A percentile compares a stretch with the other conserved stretches of the same genome.
Evolutionary conservation across 2,329 filamentous ascomycete species (phyloP).

Genomic region (Sporothrix pseudoabietina): DNA sequence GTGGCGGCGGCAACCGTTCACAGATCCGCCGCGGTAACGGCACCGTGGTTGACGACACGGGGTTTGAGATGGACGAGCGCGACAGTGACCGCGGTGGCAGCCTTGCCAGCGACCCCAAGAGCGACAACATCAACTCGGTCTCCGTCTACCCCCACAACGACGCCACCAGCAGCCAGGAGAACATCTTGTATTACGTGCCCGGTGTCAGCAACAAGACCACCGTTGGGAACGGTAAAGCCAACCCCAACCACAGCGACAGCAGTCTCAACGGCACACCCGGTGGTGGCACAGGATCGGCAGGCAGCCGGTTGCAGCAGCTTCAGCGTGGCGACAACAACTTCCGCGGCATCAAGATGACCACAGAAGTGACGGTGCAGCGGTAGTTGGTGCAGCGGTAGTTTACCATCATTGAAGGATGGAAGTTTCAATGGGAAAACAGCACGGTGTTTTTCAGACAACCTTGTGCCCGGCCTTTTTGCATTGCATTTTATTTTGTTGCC

Average conservation of each 20-base stretch:
- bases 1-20: slow-evolving; percentile 4
- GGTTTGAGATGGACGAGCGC: slow-evolving; percentile 28
- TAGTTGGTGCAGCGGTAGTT: background rate
- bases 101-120: slow-evolving; percentile 19
- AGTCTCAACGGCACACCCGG: slow-evolving; percentile 19
- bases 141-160: slow-evolving; percentile 22
- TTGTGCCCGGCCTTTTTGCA: background rate
- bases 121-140: slow-evolving; percentile 14
- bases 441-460: background rate
- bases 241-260: slow-evolving; percentile 17
- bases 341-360: slow-evolving; percentile 19
- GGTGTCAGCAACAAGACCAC: slow-evolving; percentile 15
- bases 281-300: background rate
- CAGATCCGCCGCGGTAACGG: background rate
- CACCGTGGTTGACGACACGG: background rate
- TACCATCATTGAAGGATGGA: background rate
- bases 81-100: slow-evolving; percentile 22
- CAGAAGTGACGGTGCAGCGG: slow-evolving; percentile 12
- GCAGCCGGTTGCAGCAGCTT: background rate
- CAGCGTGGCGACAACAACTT: background rate
- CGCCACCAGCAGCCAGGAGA: slow-evolving; percentile 24
- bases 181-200: slow-evolving; percentile 20
- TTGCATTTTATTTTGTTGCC: background rate
- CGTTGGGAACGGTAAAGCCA: background rate
- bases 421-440: background rate